Evolutionary conservation across 2,329 filamentous ascomycete species (phyloP), one percentile per base, ranked within the genome.

Genomic region (Hypoxylon sp.): DNA sequence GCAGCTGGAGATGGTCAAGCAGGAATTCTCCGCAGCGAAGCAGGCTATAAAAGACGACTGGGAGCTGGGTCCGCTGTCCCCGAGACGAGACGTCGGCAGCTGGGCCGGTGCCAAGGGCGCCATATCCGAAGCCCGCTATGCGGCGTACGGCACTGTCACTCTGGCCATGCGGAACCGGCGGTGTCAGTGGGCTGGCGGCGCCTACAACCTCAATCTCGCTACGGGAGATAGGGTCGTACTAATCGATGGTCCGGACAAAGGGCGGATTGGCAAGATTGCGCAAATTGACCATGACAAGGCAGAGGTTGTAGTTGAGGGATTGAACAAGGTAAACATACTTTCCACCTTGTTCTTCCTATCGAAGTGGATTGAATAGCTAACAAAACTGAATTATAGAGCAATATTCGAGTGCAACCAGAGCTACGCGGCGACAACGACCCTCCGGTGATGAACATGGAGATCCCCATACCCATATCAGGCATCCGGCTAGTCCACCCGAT

Each of bases 401-500:
- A 85, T 73, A 62, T 80, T 68, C 75, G 74, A 25, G 49, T 83
- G 14, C 74, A 76, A 64, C 81, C 83, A 69, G 82, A 74, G 80
- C 83, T 79, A 74, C 80, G 63, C 62, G 38, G 25, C 48, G 60
- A 68, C 9, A 68, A 49, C 80, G 77, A 81, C 62, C 73, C 79
- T 53, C 77, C 81, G 36, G 81, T 85, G 63, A 79, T 85, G 49
- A 77, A 84, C 73, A 75, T 85, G 63, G 83, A 86, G 73, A 77
- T 87, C 57, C 83, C 89, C 32, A 79, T 97, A 32, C 85, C 91
- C 59, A 85, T 97, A 75, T 86, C 87, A 34, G 85, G 92, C 67
- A 85, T 98, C 70, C 92, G 93, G 63, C 92, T 98, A 34, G 93
- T 98, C 52, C 89, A 93, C 76, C 90, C 93, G 21, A 83, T 97